Percentiles rank a stretch among this genome's conserved stretches.
phyloP scores from a whole-genome alignment of 148 eudicot species.

The Silene latifolia region DNA sequence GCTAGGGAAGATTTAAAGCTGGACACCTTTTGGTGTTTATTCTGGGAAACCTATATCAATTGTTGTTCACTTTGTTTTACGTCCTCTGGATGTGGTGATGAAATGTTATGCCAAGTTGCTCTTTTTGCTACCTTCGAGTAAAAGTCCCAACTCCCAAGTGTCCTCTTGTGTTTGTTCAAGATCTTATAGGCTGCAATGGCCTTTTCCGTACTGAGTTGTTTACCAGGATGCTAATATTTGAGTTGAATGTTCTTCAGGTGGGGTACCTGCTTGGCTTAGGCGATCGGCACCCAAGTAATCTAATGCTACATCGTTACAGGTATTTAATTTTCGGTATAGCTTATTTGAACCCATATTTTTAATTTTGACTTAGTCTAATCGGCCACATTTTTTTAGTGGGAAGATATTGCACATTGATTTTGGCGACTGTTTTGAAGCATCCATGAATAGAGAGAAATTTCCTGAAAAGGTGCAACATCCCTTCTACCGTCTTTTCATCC shows the following conservation, averaged over 20 bases:
- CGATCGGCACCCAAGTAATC: constrained; percentile 99
- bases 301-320: constrained; percentile 98
- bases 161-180: background rate
- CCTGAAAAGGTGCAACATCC: constrained; percentile 74
- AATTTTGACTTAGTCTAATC: constrained; percentile 7
- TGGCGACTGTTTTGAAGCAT: constrained; percentile 99
- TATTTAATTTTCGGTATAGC: constrained; percentile 26
- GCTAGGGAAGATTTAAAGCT: background rate
- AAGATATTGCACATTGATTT: constrained; percentile 97
- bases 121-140: background rate
- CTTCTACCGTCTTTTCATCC: background rate
- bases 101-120: background rate
- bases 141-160: background rate
- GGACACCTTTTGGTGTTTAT: background rate
- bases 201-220: background rate
- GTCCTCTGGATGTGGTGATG: too few species aligned
- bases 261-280: constrained; percentile 99
- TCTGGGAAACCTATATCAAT: too few species aligned
- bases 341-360: background rate
- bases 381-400: constrained; percentile 51
- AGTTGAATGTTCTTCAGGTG: constrained; percentile 51
- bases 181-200: background rate
- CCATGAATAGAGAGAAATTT: constrained; percentile 96
- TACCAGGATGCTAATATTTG: constrained; percentile 9
- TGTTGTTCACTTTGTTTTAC: too few species aligned